Evolutionary conservation across 2,329 filamentous ascomycete species (phyloP), one percentile per base, ranked within the genome.

Genomic region (Celoporthe dispersa): DNA sequence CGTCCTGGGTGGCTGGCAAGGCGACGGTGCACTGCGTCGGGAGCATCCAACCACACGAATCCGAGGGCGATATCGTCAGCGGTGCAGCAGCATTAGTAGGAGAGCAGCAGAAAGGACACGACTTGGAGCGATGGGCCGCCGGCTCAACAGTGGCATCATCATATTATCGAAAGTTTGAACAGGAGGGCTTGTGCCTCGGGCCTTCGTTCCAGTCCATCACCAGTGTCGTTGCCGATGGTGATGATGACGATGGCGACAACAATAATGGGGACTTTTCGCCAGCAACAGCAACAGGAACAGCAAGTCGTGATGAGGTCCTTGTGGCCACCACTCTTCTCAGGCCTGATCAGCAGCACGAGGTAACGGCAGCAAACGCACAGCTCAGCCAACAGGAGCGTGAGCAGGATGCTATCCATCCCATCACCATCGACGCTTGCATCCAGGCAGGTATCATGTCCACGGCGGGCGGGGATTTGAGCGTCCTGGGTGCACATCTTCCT

Each of bases 381-480:
- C 25, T 25, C 48, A 35, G 11, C n/a, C 31, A 19, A 6, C 31
- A 70, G 2, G 59, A 74, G 3, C 73, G 73, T 72, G 59, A 73
- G 37, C 62, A 33, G 31, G 44, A 48, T 48, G 44, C 22, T 22
- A 72, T 83, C 25, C 82, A 84, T 65, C 82, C 82, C 0, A 76
- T 76, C 3, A 78, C 77, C 62, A 76, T 83, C 28, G 81, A 83
- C 67, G 71, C 75, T 14, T 76, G 74, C 62, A 64, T 81, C 28
- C 80, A 81, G 61, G 64, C 35, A 66, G 31, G 48, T 37, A 55
- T 66, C 31, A 66, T 66, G 22, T 37, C 48, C 53, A 53, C 64
- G 14, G 35, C 48, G 31, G 44, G 37, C 22, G 64, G 44, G 14
- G 48, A 33, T 4, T 25, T 66, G 64, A 66, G 33, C 12, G 16